A percentile compares a stretch with the other conserved stretches of the same genome.
Evolutionary conservation across 768 basidiomycete genomes (phyloP).

Genomic region (Trametes coccinea): DNA sequence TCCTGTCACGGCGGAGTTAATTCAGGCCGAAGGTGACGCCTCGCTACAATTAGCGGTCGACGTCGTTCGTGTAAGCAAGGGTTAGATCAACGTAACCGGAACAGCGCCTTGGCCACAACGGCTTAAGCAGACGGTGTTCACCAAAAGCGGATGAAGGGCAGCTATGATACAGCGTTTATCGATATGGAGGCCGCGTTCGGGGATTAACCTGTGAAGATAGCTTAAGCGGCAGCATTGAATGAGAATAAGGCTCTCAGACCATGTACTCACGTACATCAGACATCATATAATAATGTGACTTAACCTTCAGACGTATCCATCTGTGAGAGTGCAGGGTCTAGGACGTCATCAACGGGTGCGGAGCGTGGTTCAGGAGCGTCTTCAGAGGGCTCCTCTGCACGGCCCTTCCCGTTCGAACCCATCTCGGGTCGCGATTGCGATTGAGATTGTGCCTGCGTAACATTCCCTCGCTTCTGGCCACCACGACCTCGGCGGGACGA

Average conservation of each 20-base stretch:
- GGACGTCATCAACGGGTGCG: not conserved
- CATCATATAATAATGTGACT: not conserved
- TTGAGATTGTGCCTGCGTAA: constrained; percentile 2
- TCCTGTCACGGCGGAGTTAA: not conserved
- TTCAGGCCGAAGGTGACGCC: not conserved
- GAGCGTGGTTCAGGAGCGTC: not conserved
- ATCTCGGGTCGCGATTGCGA: not conserved
- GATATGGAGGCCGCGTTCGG: not conserved
- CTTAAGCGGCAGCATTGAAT: not conserved
- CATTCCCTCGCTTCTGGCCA: constrained; percentile 14
- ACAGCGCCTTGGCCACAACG: not conserved
- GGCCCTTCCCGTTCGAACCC: not conserved
- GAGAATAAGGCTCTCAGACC: not conserved
- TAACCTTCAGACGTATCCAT: constrained; percentile 15
- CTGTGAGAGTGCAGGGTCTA: constrained; percentile 1
- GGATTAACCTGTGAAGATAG: constrained; percentile 13
- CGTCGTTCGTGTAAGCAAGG: constrained; percentile 1
- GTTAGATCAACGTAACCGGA: not conserved
- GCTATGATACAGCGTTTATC: constrained; percentile 1
- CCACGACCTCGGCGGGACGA: constrained; percentile 20
- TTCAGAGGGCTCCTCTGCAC: not conserved
- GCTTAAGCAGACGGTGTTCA: not conserved
- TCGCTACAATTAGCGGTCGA: not conserved
- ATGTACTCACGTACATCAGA: not conserved
- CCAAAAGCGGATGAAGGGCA: not conserved